A percentile compares a stretch with the other conserved stretches of the same genome.
These are phyloP conservation scores for Colletotrichum salicis DNA, from an alignment of 2,329 filamentous ascomycete species.

Conservation along the genomic window DNA sequence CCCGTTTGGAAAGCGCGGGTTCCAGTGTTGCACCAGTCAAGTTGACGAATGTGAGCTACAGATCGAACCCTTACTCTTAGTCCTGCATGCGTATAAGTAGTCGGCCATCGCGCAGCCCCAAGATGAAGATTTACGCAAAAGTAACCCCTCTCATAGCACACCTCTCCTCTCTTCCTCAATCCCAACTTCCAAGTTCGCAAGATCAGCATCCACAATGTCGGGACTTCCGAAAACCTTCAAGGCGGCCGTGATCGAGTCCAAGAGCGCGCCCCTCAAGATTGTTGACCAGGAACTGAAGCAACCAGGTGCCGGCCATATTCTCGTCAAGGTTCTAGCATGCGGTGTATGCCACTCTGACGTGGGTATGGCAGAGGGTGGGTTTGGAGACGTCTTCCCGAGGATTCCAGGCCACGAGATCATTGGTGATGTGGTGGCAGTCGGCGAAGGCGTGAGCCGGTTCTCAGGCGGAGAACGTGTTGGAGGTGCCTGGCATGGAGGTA, in stretches of 20 bases:
- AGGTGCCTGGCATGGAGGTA: slow-evolving; percentile 74
- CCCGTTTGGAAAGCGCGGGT: not conserved
- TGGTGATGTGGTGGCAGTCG: slow-evolving; percentile 72
- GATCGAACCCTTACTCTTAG: not conserved
- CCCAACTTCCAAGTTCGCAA: not conserved
- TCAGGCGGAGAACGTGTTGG: slow-evolving; percentile 71
- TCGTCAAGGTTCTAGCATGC: slow-evolving; percentile 78
- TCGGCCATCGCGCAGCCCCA: not conserved
- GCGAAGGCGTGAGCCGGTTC: slow-evolving; percentile 66
- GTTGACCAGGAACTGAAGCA: slow-evolving; percentile 68
- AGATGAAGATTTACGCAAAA: no score
- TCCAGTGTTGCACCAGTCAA: not conserved
- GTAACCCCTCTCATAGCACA: not conserved
- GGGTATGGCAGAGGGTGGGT: slow-evolving; percentile 55
- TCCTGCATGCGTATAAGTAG: not conserved
- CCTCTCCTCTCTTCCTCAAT: no score
- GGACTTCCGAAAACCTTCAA: slow-evolving; percentile 74
- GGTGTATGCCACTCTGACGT: slow-evolving; percentile 77
- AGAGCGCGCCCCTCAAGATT: slow-evolving; percentile 63
- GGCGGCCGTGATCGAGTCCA: slow-evolving; percentile 68
- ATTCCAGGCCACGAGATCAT: slow-evolving; percentile 79
- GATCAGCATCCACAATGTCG: not conserved
- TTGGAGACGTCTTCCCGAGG: slow-evolving; percentile 69
- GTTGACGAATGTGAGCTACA: not conserved
- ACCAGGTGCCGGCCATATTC: slow-evolving; percentile 67